Percentiles rank a stretch among this genome's conserved stretches.
phyloP scores from a whole-genome alignment of 345 rosid genomes.

The Cardamine resedifolia region DNA sequence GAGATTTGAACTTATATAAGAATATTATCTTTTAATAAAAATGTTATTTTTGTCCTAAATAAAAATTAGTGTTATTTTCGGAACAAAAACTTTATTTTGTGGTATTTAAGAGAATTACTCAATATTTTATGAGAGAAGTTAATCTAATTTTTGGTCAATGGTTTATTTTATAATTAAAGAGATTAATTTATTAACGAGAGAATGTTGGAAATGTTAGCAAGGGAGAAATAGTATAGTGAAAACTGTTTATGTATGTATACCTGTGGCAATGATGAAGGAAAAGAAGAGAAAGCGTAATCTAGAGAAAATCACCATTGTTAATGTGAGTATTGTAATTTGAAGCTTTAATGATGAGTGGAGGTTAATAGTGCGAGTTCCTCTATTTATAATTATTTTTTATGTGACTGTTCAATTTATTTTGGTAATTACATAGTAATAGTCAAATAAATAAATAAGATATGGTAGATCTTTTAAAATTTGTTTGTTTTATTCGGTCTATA shows the following conservation, averaged over 20 bases:
- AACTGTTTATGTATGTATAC: neutral
- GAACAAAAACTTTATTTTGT: too few species aligned
- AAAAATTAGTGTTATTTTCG: too few species aligned
- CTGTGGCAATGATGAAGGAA: constrained; percentile 26
- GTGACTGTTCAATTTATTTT: neutral
- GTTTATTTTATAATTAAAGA: neutral
- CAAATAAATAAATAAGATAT: too few species aligned
- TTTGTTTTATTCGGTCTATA: neutral
- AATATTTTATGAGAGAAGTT: neutral
- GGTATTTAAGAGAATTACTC: too few species aligned
- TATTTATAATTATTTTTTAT: constrained; percentile 9
- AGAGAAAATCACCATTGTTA: constrained; percentile 26
- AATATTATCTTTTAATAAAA: too few species aligned
- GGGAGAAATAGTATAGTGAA: neutral
- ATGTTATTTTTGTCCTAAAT: too few species aligned
- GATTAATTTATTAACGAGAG: neutral
- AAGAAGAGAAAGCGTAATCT: constrained; percentile 12
- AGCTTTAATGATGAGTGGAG: neutral
- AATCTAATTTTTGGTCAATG: neutral
- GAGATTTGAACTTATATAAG: too few species aligned
- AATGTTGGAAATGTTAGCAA: neutral
- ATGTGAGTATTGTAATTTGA: neutral
- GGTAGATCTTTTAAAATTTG: neutral
- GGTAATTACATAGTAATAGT: neutral
- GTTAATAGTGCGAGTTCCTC: neutral